These are phyloP conservation scores for Trypanosoma lewisi DNA, from an alignment of 208 protist species.

Conservation along the genomic window DNA sequence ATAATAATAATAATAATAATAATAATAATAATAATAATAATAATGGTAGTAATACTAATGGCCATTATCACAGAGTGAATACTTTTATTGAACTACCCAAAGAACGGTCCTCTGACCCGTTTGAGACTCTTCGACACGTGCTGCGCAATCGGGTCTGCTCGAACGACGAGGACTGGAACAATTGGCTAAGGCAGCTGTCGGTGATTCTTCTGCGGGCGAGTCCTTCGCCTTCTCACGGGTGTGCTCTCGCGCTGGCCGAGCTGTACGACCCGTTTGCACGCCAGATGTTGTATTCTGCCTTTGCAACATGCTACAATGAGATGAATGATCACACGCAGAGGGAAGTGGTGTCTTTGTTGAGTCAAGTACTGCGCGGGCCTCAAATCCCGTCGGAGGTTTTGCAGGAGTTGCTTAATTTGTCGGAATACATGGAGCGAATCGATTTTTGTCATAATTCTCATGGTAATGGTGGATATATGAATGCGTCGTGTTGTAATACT, in stretches of 20 bases:
- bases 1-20: background rate
- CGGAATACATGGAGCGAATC: conserved; percentile 97
- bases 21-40: background rate
- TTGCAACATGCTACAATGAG: conserved; percentile 80
- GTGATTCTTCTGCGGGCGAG: conserved; percentile 84
- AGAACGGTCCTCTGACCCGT: conserved; percentile 32
- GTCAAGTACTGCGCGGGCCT: conserved; percentile 63
- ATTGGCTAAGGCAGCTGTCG: conserved; percentile 78
- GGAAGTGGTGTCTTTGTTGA: conserved; percentile 57
- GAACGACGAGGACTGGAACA: conserved; percentile 82
- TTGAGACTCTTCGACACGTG: conserved; percentile 51
- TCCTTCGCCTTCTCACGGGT: conserved; percentile 69
- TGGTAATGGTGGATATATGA: too few relatives aligned
- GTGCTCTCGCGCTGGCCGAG: conserved; percentile 74
- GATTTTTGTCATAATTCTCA: conserved; percentile 73
- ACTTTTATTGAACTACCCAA: background rate
- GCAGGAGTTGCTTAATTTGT: conserved; percentile 95
- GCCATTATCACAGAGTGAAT: background rate
- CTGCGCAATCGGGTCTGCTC: conserved; percentile 53
- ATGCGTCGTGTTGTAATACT: conserved; percentile 27
- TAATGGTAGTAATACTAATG: background rate
- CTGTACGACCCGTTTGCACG: conserved; percentile 87
- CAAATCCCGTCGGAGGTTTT: conserved; percentile 89
- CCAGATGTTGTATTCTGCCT: conserved; percentile 87
- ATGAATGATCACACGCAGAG: conserved; percentile 60